A percentile compares a stretch with the other conserved stretches of the same genome.
These are phyloP conservation scores for Taxillus chinensis DNA, from an alignment of 164 flowering plant genomes.

Conservation along the genomic window DNA sequence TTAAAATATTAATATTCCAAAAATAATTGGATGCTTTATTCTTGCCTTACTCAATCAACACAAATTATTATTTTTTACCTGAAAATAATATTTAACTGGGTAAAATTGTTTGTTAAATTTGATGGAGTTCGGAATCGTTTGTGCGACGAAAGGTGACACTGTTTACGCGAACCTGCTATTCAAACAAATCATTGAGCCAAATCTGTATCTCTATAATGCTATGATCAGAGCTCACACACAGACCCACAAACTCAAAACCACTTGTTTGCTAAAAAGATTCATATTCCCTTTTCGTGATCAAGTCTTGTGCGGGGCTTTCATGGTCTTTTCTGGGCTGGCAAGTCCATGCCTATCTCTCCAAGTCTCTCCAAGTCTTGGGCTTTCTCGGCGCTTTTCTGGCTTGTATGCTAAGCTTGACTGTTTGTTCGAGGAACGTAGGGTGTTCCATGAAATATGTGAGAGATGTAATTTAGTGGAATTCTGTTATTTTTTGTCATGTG, in stretches of 20 bases:
- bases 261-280: conserved; percentile 39
- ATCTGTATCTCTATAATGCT: conserved; percentile 54
- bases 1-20: too few relatives aligned
- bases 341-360: conserved; percentile 52
- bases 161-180: conserved; percentile 46
- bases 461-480: conserved; percentile 64
- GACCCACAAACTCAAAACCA: conserved; percentile 8
- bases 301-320: conserved; percentile 39
- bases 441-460: conserved; percentile 61
- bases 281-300: conserved; percentile 51
- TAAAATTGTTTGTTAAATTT: too few relatives aligned
- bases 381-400: too few relatives aligned
- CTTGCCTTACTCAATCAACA: too few relatives aligned
- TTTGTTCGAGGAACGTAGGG: conserved; percentile 28
- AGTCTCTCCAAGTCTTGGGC: too few relatives aligned
- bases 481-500: conserved; percentile 48
- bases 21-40: too few relatives aligned
- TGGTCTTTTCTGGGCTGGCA: conserved; percentile 33
- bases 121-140: too few relatives aligned
- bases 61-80: too few relatives aligned
- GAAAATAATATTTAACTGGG: too few relatives aligned
- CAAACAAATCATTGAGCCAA: conserved; percentile 39
- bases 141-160: conserved; percentile 30
- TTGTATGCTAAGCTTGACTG: conserved; percentile 52
- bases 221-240: conserved; percentile 42